A percentile compares a stretch with the other conserved stretches of the same genome.
Evolutionary conservation across 805 yeast genomes (phyloP).

Genomic region (Pichia thaimueangensis): DNA sequence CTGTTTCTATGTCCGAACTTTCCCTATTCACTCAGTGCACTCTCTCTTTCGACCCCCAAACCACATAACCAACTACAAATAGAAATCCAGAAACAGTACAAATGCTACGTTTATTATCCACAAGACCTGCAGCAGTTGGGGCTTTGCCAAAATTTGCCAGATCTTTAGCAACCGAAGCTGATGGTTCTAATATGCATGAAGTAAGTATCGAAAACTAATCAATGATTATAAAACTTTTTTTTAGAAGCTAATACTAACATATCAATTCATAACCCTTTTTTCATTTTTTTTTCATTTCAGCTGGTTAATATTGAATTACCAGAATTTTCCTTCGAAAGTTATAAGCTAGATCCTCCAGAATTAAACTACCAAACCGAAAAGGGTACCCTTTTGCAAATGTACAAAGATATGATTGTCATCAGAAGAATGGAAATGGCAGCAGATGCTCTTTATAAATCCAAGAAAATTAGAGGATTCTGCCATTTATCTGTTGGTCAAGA

Average conservation of each 20-base stretch:
- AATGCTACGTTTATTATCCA: conserved; percentile 14
- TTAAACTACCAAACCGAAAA: conserved; percentile 74
- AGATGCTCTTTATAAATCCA: conserved; percentile 96
- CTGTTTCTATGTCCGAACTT: too few relatives aligned
- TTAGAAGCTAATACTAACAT: neutral
- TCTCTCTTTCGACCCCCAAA: too few relatives aligned
- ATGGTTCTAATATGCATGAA: conserved; percentile 14
- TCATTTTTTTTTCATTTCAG: neutral
- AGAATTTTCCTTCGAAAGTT: conserved; percentile 77
- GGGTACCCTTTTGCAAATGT: conserved; percentile 79
- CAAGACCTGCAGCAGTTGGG: conserved; percentile 8
- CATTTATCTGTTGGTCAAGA: conserved; percentile 98
- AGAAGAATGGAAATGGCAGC: conserved; percentile 99
- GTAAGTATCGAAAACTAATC: conserved; percentile 18
- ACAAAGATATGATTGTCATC: conserved; percentile 89
- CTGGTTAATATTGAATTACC: conserved; percentile 54
- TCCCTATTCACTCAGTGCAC: too few relatives aligned
- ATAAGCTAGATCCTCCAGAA: conserved; percentile 68
- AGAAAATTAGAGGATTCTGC: conserved; percentile 98
- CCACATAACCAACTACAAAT: too few relatives aligned
- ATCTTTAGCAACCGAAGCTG: conserved; percentile 27
- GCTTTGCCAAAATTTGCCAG: conserved; percentile 9
- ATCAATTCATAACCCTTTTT: too few relatives aligned
- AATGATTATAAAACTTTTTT: too few relatives aligned
- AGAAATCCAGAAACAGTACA: too few relatives aligned